phyloP scores from a whole-genome alignment of 257 asterid species.

The Nicotiana undulata region DNA sequence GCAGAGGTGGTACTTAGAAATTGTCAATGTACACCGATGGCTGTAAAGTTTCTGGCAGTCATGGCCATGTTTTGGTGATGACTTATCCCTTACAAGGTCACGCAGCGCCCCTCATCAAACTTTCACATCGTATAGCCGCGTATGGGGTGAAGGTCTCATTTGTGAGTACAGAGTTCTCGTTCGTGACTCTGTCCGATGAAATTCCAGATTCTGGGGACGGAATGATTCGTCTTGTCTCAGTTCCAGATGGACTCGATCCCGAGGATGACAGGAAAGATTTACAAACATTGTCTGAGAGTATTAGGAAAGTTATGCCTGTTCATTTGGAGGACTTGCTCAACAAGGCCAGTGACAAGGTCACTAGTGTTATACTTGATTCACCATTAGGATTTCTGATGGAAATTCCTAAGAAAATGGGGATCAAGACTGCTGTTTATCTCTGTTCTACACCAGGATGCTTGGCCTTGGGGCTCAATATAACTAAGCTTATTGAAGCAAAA shows the following conservation, averaged over 20 bases:
- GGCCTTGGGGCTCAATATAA: conserved; percentile 31
- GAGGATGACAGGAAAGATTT: conserved; percentile 28
- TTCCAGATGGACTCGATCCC: conserved; percentile 31
- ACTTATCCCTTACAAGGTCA: conserved; percentile 50
- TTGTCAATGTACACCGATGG: too few relatives aligned
- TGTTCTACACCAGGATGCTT: conserved; percentile 49
- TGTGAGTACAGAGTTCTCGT: conserved; percentile 24
- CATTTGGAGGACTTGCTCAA: conserved; percentile 28
- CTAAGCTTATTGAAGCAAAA: conserved; percentile 23
- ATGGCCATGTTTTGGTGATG: conserved; percentile 35
- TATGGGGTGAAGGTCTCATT: conserved; percentile 34
- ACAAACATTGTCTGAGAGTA: conserved; percentile 20
- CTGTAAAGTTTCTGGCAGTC: background rate
- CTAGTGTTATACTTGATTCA: conserved; percentile 37
- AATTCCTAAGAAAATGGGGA: conserved; percentile 40
- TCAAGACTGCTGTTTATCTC: conserved; percentile 34
- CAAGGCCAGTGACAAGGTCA: conserved; percentile 13
- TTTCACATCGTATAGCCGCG: conserved; percentile 30
- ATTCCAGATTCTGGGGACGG: background rate
- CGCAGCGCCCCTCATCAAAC: conserved; percentile 38
- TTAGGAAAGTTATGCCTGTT: conserved; percentile 22
- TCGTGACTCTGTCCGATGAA: too few relatives aligned
- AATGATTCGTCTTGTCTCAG: conserved; percentile 16
- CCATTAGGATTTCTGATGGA: conserved; percentile 25
- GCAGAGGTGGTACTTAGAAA: background rate